Percentiles rank a stretch among this genome's conserved stretches.
phyloP scores from a whole-genome alignment of 345 rosid genomes.

The Hevea brasiliensis region DNA sequence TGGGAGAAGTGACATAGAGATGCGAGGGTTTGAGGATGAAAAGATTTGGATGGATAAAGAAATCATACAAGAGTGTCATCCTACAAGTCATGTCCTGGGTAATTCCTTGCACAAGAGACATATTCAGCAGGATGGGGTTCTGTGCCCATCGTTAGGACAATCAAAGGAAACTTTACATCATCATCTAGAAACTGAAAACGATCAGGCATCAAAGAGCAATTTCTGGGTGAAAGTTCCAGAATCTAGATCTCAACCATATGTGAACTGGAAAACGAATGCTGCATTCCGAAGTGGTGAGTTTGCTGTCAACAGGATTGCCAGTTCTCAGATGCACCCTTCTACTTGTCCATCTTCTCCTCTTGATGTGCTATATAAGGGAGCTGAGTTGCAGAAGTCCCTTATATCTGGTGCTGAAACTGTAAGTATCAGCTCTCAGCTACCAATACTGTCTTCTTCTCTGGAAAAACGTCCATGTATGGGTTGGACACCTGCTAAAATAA shows the following conservation, averaged over 20 bases:
- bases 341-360: constrained; percentile 27
- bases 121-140: constrained; percentile 28
- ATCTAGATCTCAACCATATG: constrained; percentile 34
- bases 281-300: constrained; percentile 25
- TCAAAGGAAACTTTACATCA: constrained; percentile 24
- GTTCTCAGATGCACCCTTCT: constrained; percentile 20
- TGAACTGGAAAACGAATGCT: constrained; percentile 31
- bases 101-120: constrained; percentile 18
- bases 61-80: constrained; percentile 37
- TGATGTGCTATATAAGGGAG: constrained; percentile 21
- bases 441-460: constrained; percentile 20
- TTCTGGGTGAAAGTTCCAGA: constrained; percentile 21
- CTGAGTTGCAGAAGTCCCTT: constrained; percentile 35
- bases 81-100: constrained; percentile 16
- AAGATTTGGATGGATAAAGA: constrained; percentile 48
- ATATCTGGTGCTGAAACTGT: constrained; percentile 23
- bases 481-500: constrained; percentile 24
- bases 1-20: constrained; percentile 37
- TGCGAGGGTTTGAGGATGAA: constrained; percentile 32
- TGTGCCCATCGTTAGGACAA: constrained; percentile 30
- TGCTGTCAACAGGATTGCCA: constrained; percentile 20
- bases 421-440: constrained; percentile 33
- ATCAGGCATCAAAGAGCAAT: constrained; percentile 16
- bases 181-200: constrained; percentile 27
- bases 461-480: constrained; percentile 18